A percentile compares a stretch with the other conserved stretches of the same genome.
Evolutionary conservation across 129 eudicot genomes (phyloP).

Genomic region (Centella asiatica): DNA sequence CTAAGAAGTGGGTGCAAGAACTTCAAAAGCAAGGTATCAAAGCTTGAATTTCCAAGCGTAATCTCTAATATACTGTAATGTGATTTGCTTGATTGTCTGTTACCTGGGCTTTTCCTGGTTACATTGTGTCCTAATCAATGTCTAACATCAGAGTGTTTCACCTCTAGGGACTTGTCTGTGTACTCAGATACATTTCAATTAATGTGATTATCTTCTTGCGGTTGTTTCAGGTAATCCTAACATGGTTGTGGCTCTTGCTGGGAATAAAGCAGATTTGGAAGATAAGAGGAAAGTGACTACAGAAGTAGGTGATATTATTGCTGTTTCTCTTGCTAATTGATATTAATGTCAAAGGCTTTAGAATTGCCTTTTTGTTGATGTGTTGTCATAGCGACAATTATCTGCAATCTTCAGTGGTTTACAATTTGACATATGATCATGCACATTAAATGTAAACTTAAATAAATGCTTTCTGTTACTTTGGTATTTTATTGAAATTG

Average conservation of each 20-base stretch:
- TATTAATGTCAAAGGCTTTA: not conserved
- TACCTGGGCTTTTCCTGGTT: not conserved
- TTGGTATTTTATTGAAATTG: not conserved
- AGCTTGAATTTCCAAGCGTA: not conserved
- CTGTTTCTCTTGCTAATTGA: conserved; percentile 6
- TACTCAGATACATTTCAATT: too few relatives aligned
- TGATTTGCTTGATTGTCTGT: not conserved
- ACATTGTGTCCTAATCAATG: not conserved
- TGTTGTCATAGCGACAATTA: not conserved
- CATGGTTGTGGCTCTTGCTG: conserved; percentile 99
- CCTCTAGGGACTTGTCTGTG: too few relatives aligned
- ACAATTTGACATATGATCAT: not conserved
- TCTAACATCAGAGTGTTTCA: too few relatives aligned
- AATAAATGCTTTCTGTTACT: not conserved
- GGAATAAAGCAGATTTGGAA: conserved; percentile 88
- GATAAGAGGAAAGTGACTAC: conserved; percentile 84
- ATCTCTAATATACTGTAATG: too few relatives aligned
- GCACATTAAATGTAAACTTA: not conserved
- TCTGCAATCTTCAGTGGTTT: too few relatives aligned
- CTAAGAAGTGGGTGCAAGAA: conserved; percentile 98
- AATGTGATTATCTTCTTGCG: too few relatives aligned
- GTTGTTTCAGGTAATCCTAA: conserved; percentile 68
- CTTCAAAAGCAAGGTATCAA: conserved; percentile 87
- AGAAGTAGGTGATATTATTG: conserved; percentile 47
- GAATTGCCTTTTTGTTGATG: not conserved